A percentile compares a stretch with the other conserved stretches of the same genome.
Conservation (phyloP, 2,329 filamentous ascomycete genomes). For the Macrophomina phaseolina region DNA sequence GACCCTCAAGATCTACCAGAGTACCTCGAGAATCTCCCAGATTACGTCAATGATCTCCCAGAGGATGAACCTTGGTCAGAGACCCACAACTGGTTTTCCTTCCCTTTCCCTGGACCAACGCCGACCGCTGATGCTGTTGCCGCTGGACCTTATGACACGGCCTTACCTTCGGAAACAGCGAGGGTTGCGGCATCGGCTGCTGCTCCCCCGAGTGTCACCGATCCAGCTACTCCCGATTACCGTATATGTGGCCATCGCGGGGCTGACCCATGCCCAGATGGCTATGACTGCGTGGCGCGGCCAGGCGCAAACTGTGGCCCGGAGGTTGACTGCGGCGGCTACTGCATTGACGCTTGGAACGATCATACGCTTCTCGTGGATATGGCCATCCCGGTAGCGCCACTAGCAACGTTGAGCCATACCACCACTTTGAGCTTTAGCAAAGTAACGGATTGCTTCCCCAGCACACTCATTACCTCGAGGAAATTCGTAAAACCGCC, state of each 20-base stretch:
- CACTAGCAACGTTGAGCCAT: background rate
- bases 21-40: constrained; percentile 2
- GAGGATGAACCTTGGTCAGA: constrained; percentile 12
- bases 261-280: background rate
- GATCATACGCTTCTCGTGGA: background rate
- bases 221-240: background rate
- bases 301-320: background rate
- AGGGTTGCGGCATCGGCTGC: background rate
- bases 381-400: background rate
- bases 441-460: background rate
- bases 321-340: constrained; percentile 5
- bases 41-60: constrained; percentile 1
- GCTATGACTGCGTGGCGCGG: background rate
- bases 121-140: background rate
- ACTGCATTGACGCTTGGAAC: constrained; percentile 1
- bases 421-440: background rate
- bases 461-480: background rate
- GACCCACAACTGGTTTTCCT: constrained; percentile 7
- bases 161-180: background rate
- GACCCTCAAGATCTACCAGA: constrained; percentile 7
- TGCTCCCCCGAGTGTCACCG: background rate
- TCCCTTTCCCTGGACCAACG: background rate
- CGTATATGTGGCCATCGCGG: constrained; percentile 1
- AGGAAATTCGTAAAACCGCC: background rate
- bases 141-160: background rate